Evolutionary conservation across 495 filamentous ascomycete species (phyloP).

Genomic region (Chaetomium fimeti): DNA sequence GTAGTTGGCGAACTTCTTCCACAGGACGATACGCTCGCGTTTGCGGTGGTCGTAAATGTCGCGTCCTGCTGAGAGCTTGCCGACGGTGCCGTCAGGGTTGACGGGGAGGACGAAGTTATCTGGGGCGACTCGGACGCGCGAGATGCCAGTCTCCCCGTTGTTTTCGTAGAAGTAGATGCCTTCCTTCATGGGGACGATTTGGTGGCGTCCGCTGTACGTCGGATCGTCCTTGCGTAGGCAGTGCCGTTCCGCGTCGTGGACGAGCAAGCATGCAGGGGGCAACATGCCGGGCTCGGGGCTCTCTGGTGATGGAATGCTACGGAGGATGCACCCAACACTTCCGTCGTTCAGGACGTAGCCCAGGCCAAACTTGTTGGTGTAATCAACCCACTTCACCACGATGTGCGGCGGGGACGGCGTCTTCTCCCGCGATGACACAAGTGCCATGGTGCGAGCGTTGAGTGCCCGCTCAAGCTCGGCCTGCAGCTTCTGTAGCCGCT

Average conservation of each 20-base stretch:
- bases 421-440: slow-evolving; percentile 43
- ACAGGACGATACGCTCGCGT: slow-evolving; percentile 71
- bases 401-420: slow-evolving; percentile 49
- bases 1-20: slow-evolving; percentile 92
- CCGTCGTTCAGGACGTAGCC: slow-evolving; percentile 85
- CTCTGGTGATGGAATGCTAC: slow-evolving; percentile 50
- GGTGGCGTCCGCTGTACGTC: slow-evolving; percentile 58
- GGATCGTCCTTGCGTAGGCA: slow-evolving; percentile 55
- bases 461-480: slow-evolving; percentile 56
- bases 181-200: slow-evolving; percentile 64
- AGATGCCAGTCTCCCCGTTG: slow-evolving; percentile 62
- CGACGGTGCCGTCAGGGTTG: slow-evolving; percentile 51
- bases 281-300: slow-evolving; percentile 49
- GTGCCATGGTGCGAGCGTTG: slow-evolving; percentile 53
- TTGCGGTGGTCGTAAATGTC: slow-evolving; percentile 67
- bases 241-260: slow-evolving; percentile 63
- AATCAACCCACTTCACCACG: slow-evolving; percentile 93
- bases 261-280: slow-evolving; percentile 64
- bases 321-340: slow-evolving; percentile 78
- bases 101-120: slow-evolving; percentile 57
- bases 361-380: slow-evolving; percentile 84
- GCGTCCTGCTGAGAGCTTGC: slow-evolving; percentile 51
- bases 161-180: slow-evolving; percentile 79
- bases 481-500: slow-evolving; percentile 50
- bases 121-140: slow-evolving; percentile 59